Conservation (phyloP, 2,329 filamentous ascomycete species). For the Cercospora nicotianae region DNA sequence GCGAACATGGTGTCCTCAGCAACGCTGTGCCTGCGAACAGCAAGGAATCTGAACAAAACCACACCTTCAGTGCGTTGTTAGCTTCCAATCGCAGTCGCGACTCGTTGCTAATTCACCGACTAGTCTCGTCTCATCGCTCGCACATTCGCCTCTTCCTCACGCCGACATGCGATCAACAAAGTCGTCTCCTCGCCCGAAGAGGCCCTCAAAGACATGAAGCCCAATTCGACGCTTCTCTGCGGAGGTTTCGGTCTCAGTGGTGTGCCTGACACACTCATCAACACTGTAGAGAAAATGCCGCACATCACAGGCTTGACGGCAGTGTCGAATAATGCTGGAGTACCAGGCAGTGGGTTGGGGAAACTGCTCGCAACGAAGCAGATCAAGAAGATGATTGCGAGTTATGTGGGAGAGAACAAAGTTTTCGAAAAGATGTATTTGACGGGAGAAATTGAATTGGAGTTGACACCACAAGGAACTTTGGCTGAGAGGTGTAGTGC, state of each 20-base stretch:
- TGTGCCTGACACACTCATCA: constrained; percentile 70
- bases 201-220: constrained; percentile 69
- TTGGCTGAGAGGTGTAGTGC: constrained; percentile 71
- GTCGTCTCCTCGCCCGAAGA: constrained; percentile 56
- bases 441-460: constrained; percentile 70
- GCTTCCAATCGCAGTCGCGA: background rate
- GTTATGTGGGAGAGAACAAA: constrained; percentile 77
- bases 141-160: constrained; percentile 29
- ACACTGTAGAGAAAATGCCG: constrained; percentile 63
- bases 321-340: constrained; percentile 78
- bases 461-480: constrained; percentile 75
- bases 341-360: constrained; percentile 68
- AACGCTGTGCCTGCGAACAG: constrained; percentile 26
- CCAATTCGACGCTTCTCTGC: constrained; percentile 69
- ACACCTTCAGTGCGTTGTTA: constrained; percentile 20
- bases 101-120: background rate
- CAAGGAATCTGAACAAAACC: constrained; percentile 25
- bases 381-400: constrained; percentile 69
- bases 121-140: constrained; percentile 27
- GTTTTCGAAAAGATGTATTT: constrained; percentile 72
- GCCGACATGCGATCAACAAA: constrained; percentile 32
- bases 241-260: constrained; percentile 82
- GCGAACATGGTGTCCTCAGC: constrained; percentile 24
- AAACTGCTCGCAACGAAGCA: constrained; percentile 69
- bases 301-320: constrained; percentile 63